A percentile compares a stretch with the other conserved stretches of the same genome.
Conservation (phyloP, 495 filamentous ascomycete genomes). For the Barbatosphaeria neglecta region DNA sequence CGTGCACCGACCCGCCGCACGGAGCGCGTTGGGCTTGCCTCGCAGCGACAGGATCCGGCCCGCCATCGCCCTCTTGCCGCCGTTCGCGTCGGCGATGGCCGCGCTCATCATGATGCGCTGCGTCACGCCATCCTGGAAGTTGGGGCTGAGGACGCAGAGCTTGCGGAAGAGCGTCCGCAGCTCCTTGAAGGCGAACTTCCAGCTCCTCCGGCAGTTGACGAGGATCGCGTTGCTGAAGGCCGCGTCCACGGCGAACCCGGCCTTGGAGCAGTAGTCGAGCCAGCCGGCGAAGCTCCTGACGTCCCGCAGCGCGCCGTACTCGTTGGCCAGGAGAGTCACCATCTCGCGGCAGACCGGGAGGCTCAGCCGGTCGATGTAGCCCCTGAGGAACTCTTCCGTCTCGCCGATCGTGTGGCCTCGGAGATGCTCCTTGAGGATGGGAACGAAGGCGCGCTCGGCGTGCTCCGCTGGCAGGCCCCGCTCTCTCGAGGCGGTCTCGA, state of each 20-base stretch:
- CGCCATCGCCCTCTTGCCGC: constrained; percentile 6
- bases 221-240: constrained; percentile 31
- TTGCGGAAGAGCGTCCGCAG: constrained; percentile 22
- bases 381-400: constrained; percentile 27
- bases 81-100: constrained; percentile 10
- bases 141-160: constrained; percentile 16
- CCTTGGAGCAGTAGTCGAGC: constrained; percentile 19
- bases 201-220: constrained; percentile 17
- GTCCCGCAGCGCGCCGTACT: constrained; percentile 30
- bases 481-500: constrained; percentile 18
- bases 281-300: constrained; percentile 21
- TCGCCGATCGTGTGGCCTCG: constrained; percentile 26
- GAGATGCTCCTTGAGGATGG: constrained; percentile 32
- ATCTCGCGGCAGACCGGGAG: constrained; percentile 22
- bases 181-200: constrained; percentile 27
- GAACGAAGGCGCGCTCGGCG: constrained; percentile 22
- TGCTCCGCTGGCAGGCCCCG: constrained; percentile 3
- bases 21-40: constrained; percentile 6
- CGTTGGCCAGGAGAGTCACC: constrained; percentile 34
- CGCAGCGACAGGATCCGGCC: constrained; percentile 10
- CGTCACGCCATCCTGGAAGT: constrained; percentile 17
- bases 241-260: constrained; percentile 22
- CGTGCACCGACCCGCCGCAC: constrained; percentile 11
- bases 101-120: constrained; percentile 26
- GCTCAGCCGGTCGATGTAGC: constrained; percentile 19